Percentiles rank a stretch among this genome's conserved stretches.
Evolutionary conservation across 2,329 filamentous ascomycete species (phyloP).

Genomic region (Aspergillus thermomutatus): DNA sequence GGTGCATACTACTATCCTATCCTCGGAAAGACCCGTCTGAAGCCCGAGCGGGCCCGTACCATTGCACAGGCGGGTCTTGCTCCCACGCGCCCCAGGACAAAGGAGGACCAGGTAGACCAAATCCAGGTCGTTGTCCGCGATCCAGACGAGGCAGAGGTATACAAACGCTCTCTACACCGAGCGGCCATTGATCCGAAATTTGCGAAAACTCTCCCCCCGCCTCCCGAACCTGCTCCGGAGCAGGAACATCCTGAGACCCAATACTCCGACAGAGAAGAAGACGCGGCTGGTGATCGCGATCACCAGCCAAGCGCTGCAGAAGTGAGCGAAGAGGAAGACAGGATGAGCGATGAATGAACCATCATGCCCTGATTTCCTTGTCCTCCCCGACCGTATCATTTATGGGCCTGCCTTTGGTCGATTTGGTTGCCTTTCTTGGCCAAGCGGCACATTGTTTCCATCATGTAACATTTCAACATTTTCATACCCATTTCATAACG

Average conservation of each 20-base stretch:
- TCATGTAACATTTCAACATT: constrained; percentile 2
- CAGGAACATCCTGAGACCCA: constrained; percentile 8
- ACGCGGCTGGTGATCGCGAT: constrained; percentile 5
- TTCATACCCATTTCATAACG: constrained; percentile 7
- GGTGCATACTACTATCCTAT: constrained; percentile 64
- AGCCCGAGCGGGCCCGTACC: constrained; percentile 45
- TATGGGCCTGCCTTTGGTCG: background rate
- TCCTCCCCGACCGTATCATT: background rate
- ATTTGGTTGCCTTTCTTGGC: background rate
- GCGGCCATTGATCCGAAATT: constrained; percentile 47
- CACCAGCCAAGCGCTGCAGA: constrained; percentile 11
- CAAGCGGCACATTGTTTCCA: constrained; percentile 1
- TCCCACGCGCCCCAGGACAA: constrained; percentile 36
- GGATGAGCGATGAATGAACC: constrained; percentile 20
- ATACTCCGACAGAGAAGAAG: constrained; percentile 8
- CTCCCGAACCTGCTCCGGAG: constrained; percentile 19
- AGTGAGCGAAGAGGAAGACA: constrained; percentile 12
- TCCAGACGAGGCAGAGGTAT: constrained; percentile 48
- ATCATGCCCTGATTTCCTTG: background rate
- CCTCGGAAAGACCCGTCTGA: constrained; percentile 54
- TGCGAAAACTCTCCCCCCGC: constrained; percentile 33
- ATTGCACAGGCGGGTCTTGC: constrained; percentile 40
- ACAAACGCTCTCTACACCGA: constrained; percentile 44
- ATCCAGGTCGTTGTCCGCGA: constrained; percentile 52
- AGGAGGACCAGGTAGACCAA: constrained; percentile 50